phyloP scores from a whole-genome alignment of 352 stramenopile species.

The Phytophthora aleatoria region DNA sequence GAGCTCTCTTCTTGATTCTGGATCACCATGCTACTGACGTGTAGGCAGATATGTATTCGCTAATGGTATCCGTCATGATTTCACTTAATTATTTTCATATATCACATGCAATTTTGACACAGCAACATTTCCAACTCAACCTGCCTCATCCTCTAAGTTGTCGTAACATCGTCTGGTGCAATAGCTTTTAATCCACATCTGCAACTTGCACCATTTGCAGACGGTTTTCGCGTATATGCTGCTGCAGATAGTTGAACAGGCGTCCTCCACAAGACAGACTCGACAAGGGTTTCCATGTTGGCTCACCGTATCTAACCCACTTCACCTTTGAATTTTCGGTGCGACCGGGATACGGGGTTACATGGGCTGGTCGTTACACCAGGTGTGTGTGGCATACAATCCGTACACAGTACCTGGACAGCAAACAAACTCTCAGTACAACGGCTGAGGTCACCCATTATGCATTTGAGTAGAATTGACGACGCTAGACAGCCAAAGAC shows the following conservation, averaged over 20 bases:
- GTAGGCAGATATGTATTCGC: no score
- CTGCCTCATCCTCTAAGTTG: not conserved
- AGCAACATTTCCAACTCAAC: not conserved
- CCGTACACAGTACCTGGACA: no score
- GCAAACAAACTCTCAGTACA: no score
- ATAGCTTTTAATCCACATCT: not conserved
- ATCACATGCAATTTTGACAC: not conserved
- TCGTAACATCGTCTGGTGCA: not conserved
- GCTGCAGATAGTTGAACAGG: not conserved
- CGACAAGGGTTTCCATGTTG: not conserved
- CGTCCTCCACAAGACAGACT: not conserved
- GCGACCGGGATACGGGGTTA: no score
- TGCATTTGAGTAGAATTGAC: no score
- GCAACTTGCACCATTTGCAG: conserved; percentile 6
- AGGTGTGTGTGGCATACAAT: no score
- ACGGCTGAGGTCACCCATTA: no score
- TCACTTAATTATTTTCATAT: not conserved
- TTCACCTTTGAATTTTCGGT: not conserved
- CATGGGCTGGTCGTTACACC: no score
- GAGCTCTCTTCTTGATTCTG: no score
- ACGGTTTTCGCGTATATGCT: not conserved
- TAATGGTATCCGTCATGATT: no score
- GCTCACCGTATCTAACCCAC: not conserved
- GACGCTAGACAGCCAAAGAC: no score
- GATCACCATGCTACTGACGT: no score